Evolutionary conservation across 2,329 filamentous ascomycete genomes (phyloP), one percentile per base, ranked within the genome.

Genomic region (Microdochium paspali): DNA sequence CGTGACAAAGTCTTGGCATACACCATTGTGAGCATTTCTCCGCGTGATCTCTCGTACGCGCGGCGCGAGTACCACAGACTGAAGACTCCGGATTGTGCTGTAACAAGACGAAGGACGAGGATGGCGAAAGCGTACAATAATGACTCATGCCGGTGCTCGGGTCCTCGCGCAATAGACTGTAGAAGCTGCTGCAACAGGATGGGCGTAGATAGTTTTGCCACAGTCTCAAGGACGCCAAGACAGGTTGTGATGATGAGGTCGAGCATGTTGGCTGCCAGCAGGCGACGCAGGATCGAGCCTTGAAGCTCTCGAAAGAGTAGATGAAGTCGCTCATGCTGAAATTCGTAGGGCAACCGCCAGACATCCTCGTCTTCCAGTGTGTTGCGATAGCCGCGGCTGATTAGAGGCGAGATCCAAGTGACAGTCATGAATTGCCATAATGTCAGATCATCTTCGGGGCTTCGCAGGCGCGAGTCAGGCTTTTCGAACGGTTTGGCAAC

Each of bases 391-490:
- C 84, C 87, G 23, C 81, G 64, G 1, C 70, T 67, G 12, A 94
- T 88, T 6, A 95, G 66, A 0, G 89, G 84, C 1, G 72, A 70
- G 67, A 95, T 84, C 90, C 90, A 95, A 0, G 80, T 86, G 24
- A 95, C 84, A 5, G 80, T 84, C 78, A 91, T 85, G 66, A 88
- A 95, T 54, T 90, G 85, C 77, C 87, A 90, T 1, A 90, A 70
- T 1, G 76, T 85, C 23, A 95, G 62, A 52, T 85, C 81, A 55
- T 95, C 90, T 61, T 95, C 90, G 0, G 90, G 73, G 31, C 76
- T 80, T 47, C 88, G 83, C n/a, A 86, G 67, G 2, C 72, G 63
- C 2, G 67, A 71, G 0, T 74, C 82, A 1, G 86, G 80, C 4
- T 65, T 53, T 18, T 71, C 67, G 46, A 76, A 80, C 2, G 79